Percentiles rank a stretch among this genome's conserved stretches.
These are phyloP conservation scores for Eucalyptus virginea DNA, from an alignment of 345 rosid species.

Conservation along the genomic window DNA sequence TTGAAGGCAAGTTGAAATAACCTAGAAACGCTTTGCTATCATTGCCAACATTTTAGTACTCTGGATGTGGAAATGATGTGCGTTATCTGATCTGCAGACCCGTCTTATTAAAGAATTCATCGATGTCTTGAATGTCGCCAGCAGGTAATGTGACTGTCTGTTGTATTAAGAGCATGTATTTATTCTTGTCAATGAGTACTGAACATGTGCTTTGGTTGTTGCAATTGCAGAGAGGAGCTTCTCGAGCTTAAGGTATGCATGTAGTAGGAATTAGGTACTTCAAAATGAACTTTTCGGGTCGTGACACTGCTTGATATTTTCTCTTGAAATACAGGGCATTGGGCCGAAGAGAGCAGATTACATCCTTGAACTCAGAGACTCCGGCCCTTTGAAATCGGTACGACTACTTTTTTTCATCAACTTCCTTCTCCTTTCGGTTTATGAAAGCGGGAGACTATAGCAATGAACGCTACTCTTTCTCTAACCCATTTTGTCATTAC, in stretches of 20 bases:
- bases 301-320: background rate
- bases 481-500: background rate
- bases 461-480: background rate
- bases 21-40: background rate
- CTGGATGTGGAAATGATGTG: background rate
- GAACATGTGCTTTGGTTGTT: background rate
- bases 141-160: constrained; percentile 22
- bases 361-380: constrained; percentile 55
- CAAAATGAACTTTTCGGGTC: background rate
- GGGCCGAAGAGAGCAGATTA: constrained; percentile 73
- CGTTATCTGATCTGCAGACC: constrained; percentile 23
- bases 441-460: background rate
- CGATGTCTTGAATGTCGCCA: constrained; percentile 59
- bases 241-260: constrained; percentile 53
- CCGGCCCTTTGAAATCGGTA: constrained; percentile 62
- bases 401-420: background rate
- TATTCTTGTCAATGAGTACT: background rate
- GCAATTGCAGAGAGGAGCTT: constrained; percentile 58
- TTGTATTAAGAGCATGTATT: background rate
- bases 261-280: background rate
- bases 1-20: constrained; percentile 35
- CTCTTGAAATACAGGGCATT: constrained; percentile 44
- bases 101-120: constrained; percentile 53
- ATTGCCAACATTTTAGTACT: background rate
- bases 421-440: background rate